Base-by-base conservation (phyloP, 2,329 filamentous ascomycete species). In the Taxawa tesnikishii region DNA sequence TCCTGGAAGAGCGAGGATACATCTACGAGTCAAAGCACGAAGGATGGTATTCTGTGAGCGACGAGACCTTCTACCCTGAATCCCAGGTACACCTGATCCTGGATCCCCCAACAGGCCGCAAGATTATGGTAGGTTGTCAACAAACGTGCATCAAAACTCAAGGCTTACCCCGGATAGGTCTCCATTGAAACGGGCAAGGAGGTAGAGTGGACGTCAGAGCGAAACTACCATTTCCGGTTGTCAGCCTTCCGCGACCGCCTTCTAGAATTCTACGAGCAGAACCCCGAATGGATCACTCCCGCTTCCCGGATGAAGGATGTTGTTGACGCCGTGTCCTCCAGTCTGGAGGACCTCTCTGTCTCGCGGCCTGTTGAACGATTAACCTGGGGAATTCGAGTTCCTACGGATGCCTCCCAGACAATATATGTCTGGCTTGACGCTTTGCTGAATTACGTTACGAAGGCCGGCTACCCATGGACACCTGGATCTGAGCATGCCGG, bases 351-450 rank as follows among this genome's bases (percentile, higher is more conserved):
- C 52, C 67, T 98, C 10, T 94, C 85, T 3, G 73, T 94, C 31
- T 96, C 88, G 3, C 70, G 92, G 16, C 90, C 90, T 0, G 64
- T 70, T 3, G 73, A 78, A 33, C 72, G 90, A 29, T 58, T 96
- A 25, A 70, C 64, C 15, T 98, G 90, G 90, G 90, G 90, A 3
- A 81, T 98, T 35, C 75, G 68, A 5, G 90, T 94, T 15, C 90
- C 90, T 0, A 78, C 77, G 32, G 90, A 98, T 47, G 62, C 71
- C 0, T 73, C 65, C 12, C 90, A 96, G 56, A 96, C 87, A 3
- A 88, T 98, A 36, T 98, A 98, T 49, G 92, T 98, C 18, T 98
- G 90, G 90, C 70, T 98, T 0, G 92, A 98, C 58, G 90, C 90
- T 1, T 70, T 98, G 17, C 70, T 96, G 47, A 98, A 94, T 56